Evolutionary conservation across 495 filamentous ascomycete species (phyloP), one percentile per base, ranked within the genome.

Genomic region (Aspergillus kassunensis): DNA sequence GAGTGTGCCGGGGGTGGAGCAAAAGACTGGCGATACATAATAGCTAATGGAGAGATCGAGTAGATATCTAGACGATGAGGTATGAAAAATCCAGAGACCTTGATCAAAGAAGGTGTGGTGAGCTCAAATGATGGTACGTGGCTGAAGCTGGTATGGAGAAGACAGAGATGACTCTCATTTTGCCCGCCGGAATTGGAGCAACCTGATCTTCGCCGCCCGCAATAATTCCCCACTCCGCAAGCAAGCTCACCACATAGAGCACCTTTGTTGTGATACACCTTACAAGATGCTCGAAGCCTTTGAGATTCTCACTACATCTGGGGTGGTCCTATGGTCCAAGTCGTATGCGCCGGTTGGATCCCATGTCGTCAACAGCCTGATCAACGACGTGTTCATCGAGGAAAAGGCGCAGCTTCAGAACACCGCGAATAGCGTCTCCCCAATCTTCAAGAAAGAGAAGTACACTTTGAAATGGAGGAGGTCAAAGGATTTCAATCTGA

Each of bases 361-460:
- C 18, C 85, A 86, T 58, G 75, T 97, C 41, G 83, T 98, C 73
- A 95, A 98, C 73, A 87, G 85, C 73, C 87, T 97, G 67, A 95
- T 98, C 74, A 83, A 83, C 66, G 91, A 97, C 67, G 86, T 97
- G 64, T 92, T 98, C 73, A 96, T 98, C 64, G 95, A 97, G 71
- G 93, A 97, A 68, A 84, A 83, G 63, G 85, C 86, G 30, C 77
- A 78, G 47, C 77, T 86, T 31, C 79, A 80, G 42, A 79, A 50
- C 24, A 78, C 53, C 19, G 21, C 49, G 11, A 53, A 51, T 49
- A 44, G 43, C 37, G 29, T 52, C 23, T 69, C 68, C 6, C 83
- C 89, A 1, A 72, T 83, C 0, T 97, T 90, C 73, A 92, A 85
- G 71, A 86, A 89, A 61, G 93, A 97, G 61, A 89, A 92, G 58